phyloP scores from a whole-genome alignment of 2,329 filamentous ascomycete species.

The Didymella sp. region DNA sequence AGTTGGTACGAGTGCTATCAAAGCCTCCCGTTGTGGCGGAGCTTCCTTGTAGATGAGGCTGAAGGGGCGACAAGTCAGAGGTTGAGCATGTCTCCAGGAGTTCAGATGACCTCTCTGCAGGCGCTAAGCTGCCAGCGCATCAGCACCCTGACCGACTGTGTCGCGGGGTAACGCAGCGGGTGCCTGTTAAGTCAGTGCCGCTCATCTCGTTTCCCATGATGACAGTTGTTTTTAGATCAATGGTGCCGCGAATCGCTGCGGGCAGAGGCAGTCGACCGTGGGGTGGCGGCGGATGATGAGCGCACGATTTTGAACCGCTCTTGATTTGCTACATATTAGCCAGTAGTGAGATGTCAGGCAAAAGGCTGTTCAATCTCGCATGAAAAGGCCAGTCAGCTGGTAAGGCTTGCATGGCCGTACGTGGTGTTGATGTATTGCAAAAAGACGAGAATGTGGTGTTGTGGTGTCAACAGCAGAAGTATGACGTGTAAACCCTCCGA shows the following conservation, averaged over 20 bases:
- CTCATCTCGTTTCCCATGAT: conserved; percentile 27
- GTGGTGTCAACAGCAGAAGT: conserved; percentile 5
- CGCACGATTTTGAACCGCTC: neutral
- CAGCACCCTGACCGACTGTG: conserved; percentile 43
- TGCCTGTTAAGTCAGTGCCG: conserved; percentile 43
- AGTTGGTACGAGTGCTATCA: conserved; percentile 35
- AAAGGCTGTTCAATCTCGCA: neutral
- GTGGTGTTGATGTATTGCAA: conserved; percentile 20
- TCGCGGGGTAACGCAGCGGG: conserved; percentile 44
- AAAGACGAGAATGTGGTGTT: conserved; percentile 11
- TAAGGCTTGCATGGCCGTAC: conserved; percentile 25
- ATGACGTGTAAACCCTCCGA: conserved; percentile 18
- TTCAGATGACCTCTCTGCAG: conserved; percentile 48
- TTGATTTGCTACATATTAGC: neutral
- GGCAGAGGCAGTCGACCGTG: conserved; percentile 11
- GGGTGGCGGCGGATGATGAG: conserved; percentile 5
- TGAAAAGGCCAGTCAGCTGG: conserved; percentile 25
- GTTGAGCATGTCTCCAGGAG: conserved; percentile 22
- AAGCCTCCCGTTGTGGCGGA: conserved; percentile 46
- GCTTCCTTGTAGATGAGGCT: conserved; percentile 45
- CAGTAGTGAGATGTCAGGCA: neutral
- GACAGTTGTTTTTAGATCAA: conserved; percentile 41
- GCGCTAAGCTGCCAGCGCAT: conserved; percentile 51
- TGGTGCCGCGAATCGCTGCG: conserved; percentile 28
- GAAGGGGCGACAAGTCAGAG: conserved; percentile 42